These are phyloP conservation scores for Kazachstania martiniae DNA, from an alignment of 805 yeast genomes.

Conservation along the genomic window DNA sequence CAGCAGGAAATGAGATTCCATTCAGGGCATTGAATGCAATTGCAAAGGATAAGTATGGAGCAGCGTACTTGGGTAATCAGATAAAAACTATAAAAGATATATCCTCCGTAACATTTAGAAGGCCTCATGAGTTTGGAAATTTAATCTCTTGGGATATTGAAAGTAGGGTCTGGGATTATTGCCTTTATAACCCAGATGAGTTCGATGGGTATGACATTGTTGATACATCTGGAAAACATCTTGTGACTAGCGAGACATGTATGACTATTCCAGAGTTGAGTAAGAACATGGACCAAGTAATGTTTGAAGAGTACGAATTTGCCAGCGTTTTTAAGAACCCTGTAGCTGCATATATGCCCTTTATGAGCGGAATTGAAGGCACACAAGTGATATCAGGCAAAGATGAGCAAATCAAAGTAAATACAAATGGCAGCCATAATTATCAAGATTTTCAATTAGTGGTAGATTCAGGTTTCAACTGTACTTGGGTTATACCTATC, in stretches of 20 bases:
- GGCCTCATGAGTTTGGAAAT: conserved; percentile 88
- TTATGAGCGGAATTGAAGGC: conserved; percentile 30
- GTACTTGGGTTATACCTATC: conserved; percentile 81
- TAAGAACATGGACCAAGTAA: conserved; percentile 77
- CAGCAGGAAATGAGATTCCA: conserved; percentile 33
- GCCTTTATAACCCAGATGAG: conserved; percentile 38
- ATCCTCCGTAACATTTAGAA: conserved; percentile 57
- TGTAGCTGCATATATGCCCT: conserved; percentile 51
- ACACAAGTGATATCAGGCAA: conserved; percentile 14
- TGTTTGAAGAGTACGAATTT: conserved; percentile 90
- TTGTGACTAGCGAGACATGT: conserved; percentile 72
- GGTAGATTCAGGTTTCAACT: conserved; percentile 78
- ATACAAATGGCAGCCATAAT: conserved; percentile 3
- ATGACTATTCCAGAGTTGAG: conserved; percentile 73
- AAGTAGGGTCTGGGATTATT: conserved; percentile 82
- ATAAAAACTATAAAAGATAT: conserved; percentile 53
- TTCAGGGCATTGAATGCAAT: conserved; percentile 55
- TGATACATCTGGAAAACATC: conserved; percentile 41
- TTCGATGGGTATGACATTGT: conserved; percentile 34
- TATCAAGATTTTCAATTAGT: conserved; percentile 62
- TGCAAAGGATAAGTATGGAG: conserved; percentile 64
- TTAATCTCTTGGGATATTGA: conserved; percentile 86
- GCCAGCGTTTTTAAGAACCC: conserved; percentile 57
- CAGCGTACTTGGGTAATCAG: conserved; percentile 64
- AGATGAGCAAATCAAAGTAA: conserved; percentile 7